phyloP scores from a whole-genome alignment of 805 yeast species.

The Candida quercuum region DNA sequence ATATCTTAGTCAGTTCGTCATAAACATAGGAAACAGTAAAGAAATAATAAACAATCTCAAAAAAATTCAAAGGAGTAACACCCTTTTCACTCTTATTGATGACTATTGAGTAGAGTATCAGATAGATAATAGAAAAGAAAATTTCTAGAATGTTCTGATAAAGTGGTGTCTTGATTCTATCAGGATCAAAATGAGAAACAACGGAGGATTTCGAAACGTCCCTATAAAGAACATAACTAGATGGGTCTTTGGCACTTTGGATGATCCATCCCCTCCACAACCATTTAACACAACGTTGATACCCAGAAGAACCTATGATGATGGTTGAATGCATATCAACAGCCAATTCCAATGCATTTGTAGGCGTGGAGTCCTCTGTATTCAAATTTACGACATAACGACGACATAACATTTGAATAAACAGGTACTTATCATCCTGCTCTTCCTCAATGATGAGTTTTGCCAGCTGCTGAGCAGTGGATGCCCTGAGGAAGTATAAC shows the following conservation, averaged over 20 bases:
- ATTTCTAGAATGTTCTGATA: constrained; percentile 78
- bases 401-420: constrained; percentile 72
- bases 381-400: constrained; percentile 62
- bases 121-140: constrained; percentile 55
- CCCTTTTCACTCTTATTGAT: constrained; percentile 48
- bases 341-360: constrained; percentile 78
- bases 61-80: constrained; percentile 32
- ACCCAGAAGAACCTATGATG: constrained; percentile 76
- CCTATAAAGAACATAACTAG: constrained; percentile 59
- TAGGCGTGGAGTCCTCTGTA: constrained; percentile 56
- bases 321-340: constrained; percentile 78
- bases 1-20: constrained; percentile 67
- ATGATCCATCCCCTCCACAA: constrained; percentile 92
- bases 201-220: constrained; percentile 52
- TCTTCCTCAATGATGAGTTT: constrained; percentile 62
- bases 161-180: constrained; percentile 76
- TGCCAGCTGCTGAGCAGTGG: constrained; percentile 73
- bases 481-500: constrained; percentile 52
- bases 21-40: constrained; percentile 61
- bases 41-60: constrained; percentile 54
- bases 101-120: constrained; percentile 55
- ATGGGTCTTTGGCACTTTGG: constrained; percentile 66
- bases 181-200: constrained; percentile 69
- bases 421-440: constrained; percentile 48
- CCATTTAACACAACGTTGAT: constrained; percentile 84